Evolutionary conservation across 768 basidiomycete species (phyloP).

Genomic region (Trametes cingulata): DNA sequence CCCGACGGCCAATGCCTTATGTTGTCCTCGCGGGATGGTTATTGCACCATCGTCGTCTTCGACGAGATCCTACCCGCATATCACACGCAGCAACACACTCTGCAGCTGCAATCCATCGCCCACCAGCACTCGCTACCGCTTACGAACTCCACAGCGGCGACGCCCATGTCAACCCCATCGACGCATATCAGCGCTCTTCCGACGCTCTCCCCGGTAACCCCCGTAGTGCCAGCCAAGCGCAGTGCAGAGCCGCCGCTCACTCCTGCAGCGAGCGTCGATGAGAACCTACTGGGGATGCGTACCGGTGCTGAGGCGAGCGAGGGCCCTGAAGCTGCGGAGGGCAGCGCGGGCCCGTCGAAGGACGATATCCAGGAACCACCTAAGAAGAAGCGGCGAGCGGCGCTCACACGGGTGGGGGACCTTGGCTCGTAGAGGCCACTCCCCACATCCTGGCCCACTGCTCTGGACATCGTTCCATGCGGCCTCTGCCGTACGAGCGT

Average conservation of each 20-base stretch:
- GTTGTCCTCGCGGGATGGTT: slow-evolving; percentile 92
- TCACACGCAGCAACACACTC: slow-evolving; percentile 86
- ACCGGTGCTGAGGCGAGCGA: slow-evolving; percentile 15
- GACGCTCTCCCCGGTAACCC: slow-evolving; percentile 17
- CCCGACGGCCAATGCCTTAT: slow-evolving; percentile 93
- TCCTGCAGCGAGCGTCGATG: slow-evolving; percentile 33
- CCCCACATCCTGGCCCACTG: not conserved
- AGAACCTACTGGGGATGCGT: slow-evolving; percentile 12
- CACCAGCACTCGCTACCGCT: slow-evolving; percentile 64
- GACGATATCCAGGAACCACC: slow-evolving; percentile 53
- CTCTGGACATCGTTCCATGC: not conserved
- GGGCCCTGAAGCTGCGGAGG: slow-evolving; percentile 27
- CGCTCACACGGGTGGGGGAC: slow-evolving; percentile 69
- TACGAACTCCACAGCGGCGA: slow-evolving; percentile 25
- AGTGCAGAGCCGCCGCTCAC: slow-evolving; percentile 37
- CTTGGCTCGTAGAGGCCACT: slow-evolving; percentile 17
- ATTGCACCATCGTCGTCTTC: slow-evolving; percentile 93
- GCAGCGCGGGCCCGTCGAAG: slow-evolving; percentile 22
- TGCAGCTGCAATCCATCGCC: slow-evolving; percentile 90
- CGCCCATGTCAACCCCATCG: slow-evolving; percentile 31
- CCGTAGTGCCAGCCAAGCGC: slow-evolving; percentile 35
- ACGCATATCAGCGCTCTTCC: slow-evolving; percentile 27
- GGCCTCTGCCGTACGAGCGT: not conserved
- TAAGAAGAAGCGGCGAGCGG: slow-evolving; percentile 86
- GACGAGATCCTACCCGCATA: slow-evolving; percentile 90